These are phyloP conservation scores for Silene conica DNA, from an alignment of 148 eudicot genomes.

Conservation along the genomic window DNA sequence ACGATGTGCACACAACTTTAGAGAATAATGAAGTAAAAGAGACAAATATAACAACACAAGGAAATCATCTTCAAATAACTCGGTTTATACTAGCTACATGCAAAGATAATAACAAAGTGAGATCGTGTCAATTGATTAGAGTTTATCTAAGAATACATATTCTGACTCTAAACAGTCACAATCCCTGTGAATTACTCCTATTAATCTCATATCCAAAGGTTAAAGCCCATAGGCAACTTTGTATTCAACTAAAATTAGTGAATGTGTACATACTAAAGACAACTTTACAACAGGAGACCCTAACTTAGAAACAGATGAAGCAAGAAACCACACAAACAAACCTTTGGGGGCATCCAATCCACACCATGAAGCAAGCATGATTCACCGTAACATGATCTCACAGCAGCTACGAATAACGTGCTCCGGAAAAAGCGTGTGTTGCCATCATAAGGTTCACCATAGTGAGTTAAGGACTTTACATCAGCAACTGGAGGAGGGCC, in stretches of 20 bases:
- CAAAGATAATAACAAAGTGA: constrained; percentile 5
- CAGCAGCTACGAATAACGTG: constrained; percentile 96
- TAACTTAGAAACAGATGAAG: not conserved
- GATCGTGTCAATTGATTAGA: not conserved
- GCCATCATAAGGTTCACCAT: constrained; percentile 98
- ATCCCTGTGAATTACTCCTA: not conserved
- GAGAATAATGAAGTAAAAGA: not conserved
- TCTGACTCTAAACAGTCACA: not conserved
- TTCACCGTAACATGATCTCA: constrained; percentile 92
- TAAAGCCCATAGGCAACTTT: not conserved
- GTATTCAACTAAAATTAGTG: not conserved
- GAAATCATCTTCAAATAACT: not conserved
- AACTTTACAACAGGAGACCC: not conserved
- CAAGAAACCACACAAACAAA: constrained; percentile 11
- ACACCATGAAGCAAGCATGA: constrained; percentile 94
- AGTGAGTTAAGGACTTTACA: constrained; percentile 85
- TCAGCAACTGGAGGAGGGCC: constrained; percentile 85
- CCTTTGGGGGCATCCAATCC: constrained; percentile 99
- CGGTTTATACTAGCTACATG: not conserved
- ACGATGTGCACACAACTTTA: not conserved
- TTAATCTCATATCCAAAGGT: not conserved
- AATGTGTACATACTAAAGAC: not conserved
- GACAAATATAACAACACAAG: not conserved
- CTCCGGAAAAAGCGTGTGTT: constrained; percentile 96
- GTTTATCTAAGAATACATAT: not conserved